A percentile compares a stretch with the other conserved stretches of the same genome.
Evolutionary conservation across 495 filamentous ascomycete genomes (phyloP).

Genomic region (Rhypophila decipiens): DNA sequence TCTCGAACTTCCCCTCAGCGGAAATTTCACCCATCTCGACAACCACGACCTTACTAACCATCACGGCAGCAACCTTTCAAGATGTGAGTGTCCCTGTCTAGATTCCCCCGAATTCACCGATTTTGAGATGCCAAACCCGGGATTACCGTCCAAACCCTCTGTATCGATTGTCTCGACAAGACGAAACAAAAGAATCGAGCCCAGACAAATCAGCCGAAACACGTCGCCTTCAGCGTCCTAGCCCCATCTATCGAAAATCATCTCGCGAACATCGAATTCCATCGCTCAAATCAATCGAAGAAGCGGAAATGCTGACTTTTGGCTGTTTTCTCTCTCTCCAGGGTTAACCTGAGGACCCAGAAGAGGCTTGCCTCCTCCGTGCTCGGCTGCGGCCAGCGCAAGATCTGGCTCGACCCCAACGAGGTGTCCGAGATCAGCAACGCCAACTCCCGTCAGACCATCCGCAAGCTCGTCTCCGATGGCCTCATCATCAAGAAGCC

Average conservation of each 20-base stretch:
- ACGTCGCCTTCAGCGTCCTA: too few relatives aligned
- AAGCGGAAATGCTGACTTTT: slow-evolving; percentile 31
- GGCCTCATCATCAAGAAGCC: slow-evolving; percentile 99
- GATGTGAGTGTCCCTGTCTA: slow-evolving; percentile 43
- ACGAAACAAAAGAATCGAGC: not conserved
- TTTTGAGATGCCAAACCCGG: too few relatives aligned
- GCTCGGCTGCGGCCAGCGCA: slow-evolving; percentile 96
- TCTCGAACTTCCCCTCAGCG: slow-evolving; percentile 32
- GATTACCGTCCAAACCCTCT: too few relatives aligned
- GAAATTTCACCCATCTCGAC: slow-evolving; percentile 32
- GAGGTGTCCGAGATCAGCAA: slow-evolving; percentile 99
- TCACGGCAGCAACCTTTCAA: slow-evolving; percentile 42
- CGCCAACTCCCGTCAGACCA: slow-evolving; percentile 99
- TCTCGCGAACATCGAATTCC: not conserved
- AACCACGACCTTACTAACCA: slow-evolving; percentile 35
- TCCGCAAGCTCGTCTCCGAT: slow-evolving; percentile 99
- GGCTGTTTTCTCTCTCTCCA: slow-evolving; percentile 37
- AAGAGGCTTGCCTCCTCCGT: slow-evolving; percentile 99
- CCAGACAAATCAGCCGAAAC: not conserved
- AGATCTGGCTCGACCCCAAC: slow-evolving; percentile 99
- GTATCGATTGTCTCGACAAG: not conserved
- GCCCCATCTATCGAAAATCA: too few relatives aligned
- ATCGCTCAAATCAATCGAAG: not conserved
- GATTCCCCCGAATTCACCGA: not conserved
- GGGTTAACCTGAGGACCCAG: slow-evolving; percentile 99